Evolutionary conservation across 495 filamentous ascomycete genomes (phyloP), one percentile per base, ranked within the genome.

Genomic region (Penicillium lividum): DNA sequence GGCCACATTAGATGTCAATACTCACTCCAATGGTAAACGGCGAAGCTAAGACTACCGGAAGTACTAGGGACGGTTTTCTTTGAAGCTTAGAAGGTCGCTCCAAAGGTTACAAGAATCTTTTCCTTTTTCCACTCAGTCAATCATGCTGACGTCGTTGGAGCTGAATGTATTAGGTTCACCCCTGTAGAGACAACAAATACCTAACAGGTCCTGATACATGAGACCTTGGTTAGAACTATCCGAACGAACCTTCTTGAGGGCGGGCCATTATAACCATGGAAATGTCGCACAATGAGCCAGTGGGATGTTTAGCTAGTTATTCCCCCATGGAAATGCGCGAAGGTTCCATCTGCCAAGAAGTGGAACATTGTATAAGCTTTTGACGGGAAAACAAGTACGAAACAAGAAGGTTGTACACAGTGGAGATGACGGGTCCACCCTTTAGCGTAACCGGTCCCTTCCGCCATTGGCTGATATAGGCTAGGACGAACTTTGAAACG

Each of bases 171-270:
- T 22, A 36, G 33, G 1, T 36, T 22, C 22, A 36, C 8, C 4
- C 8, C 33, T 13, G 33, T 9, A 36, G 9, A 4, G 33, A 36
- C 8, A 36, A 55, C 49, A 56, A 27, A 36, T 49, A 1, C 29
- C 43, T 58, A 45, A 58, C 42, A 43, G 58, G 47, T 67, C 38
- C 66, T 71, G 66, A 70, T 66, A 60, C 65, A 68, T 60, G 46
- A 65, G 67, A 67, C 48, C 59, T 50, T 56, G 54, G 62, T 33
- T 51, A 46, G 30, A 18, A 40, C 52, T 54, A 54, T 61, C 59
- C 47, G 81, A 85, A 68, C 73, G 71, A 51, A 75, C 64, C 48
- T 71, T 87, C 33, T 45, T 13, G 48, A 49, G 33, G 44, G 33
- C 49, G 43, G 45, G 48, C 53, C 54, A 44, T 51, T 29, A 25